Percentiles rank a stretch among this genome's conserved stretches.
These are phyloP conservation scores for Exophiala viscosa DNA, from an alignment of 2,329 filamentous ascomycete genomes.

Conservation along the genomic window DNA sequence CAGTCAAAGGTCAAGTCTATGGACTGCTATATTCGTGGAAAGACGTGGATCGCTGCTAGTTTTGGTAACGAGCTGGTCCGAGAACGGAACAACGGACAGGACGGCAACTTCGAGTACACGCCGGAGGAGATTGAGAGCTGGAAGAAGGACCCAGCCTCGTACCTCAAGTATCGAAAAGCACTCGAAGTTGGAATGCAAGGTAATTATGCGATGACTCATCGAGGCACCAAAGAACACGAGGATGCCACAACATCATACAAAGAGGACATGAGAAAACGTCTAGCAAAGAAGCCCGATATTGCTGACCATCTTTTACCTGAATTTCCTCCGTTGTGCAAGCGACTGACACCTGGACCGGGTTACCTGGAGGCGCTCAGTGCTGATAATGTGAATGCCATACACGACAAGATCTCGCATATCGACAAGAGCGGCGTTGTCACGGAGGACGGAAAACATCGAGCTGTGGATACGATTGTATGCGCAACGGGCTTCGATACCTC, in stretches of 20 bases:
- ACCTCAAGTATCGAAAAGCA: slow-evolving; percentile 35
- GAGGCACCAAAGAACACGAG: slow-evolving; percentile 22
- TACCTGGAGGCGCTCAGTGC: slow-evolving; percentile 33
- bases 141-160: slow-evolving; percentile 20
- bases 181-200: slow-evolving; percentile 32
- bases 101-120: slow-evolving; percentile 31
- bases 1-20: slow-evolving; percentile 29
- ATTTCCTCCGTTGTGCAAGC: slow-evolving; percentile 42
- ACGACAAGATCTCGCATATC: slow-evolving; percentile 12
- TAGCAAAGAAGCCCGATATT: slow-evolving; percentile 35
- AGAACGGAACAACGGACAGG: slow-evolving; percentile 26
- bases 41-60: slow-evolving; percentile 31
- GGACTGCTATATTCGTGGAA: slow-evolving; percentile 30
- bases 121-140: slow-evolving; percentile 29
- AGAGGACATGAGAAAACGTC: slow-evolving; percentile 24
- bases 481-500: slow-evolving; percentile 41
- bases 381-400: slow-evolving; percentile 28
- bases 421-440: slow-evolving; percentile 26
- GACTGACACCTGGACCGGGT: slow-evolving; percentile 45
- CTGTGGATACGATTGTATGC: slow-evolving; percentile 36
- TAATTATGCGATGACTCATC: slow-evolving; percentile 26
- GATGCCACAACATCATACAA: slow-evolving; percentile 15
- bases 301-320: slow-evolving; percentile 38
- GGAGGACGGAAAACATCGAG: slow-evolving; percentile 32
- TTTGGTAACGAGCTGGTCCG: slow-evolving; percentile 26